Evolutionary conservation across 345 rosid genomes (phyloP), one percentile per base, ranked within the genome.

Genomic region (Populus deltoides): DNA sequence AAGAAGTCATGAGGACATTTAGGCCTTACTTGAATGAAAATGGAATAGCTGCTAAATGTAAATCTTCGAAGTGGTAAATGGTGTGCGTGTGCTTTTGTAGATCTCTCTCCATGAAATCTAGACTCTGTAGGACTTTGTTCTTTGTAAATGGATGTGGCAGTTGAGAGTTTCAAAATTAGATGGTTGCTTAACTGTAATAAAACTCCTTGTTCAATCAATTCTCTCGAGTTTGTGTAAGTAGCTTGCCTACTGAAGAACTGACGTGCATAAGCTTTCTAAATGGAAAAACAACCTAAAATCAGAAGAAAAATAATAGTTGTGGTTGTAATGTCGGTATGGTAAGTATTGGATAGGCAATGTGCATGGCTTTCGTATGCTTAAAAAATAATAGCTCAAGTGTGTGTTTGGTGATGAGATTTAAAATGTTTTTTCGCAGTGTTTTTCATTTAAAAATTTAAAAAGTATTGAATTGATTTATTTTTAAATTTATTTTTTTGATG

Each of bases 21-120:
- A 83, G 83, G 85, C 88, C 97, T 25, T 87, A 88, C 90, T 81
- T 93, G 31, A 85, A 69, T 43, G 87, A 83, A 76, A 79, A 79
- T 66, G 85, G 93, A 79, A 84, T 79, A 85, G 92, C 94, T 70
- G 90, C 89, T 6, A 91, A 92, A 81, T 92, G 99, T 90, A 92
- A 92, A 91, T 96, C 99, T 8, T 75, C 99, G 22, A 95, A 95
- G 75, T 93, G 98, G 99, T 95, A 82, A 84, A 79, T 22, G 51
- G 11, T 33, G 27, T 33, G 82, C 16, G 33, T n/a, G 47, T 71
- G 77, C 71, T 83, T 73, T 77, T 43, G 70, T 73, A 79, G 81
- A 77, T 69, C 38, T 74, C 53, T 43, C 66, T 77, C 36, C 51
- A 43, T 20, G 75, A 55, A 75, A 69, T 70, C 76, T 74, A 62